Percentiles rank a stretch among this genome's conserved stretches.
Conservation (phyloP, 352 stramenopile genomes). For the Globisporangium barbulae region DNA sequence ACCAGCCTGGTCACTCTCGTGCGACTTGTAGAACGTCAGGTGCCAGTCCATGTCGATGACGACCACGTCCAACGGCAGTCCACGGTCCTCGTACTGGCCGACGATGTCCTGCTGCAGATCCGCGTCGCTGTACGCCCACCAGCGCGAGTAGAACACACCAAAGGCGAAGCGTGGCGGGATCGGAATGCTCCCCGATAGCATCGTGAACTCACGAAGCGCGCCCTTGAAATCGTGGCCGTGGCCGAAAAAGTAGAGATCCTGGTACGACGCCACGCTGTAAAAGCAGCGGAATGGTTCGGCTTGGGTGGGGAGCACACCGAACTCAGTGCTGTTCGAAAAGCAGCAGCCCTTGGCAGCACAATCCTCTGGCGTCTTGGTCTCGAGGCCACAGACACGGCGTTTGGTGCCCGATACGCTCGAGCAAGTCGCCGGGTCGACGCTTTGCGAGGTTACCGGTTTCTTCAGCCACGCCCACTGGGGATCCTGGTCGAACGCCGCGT, state of each 20-base stretch:
- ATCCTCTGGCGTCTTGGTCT: conserved; percentile 18
- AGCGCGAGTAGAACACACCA: conserved; percentile 50
- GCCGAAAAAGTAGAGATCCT: conserved; percentile 50
- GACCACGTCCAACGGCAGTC: conserved; percentile 44
- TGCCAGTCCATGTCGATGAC: conserved; percentile 71
- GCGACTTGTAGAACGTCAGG: conserved; percentile 41
- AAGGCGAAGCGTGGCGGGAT: conserved; percentile 32
- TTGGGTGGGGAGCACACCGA: background rate
- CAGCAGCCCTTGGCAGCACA: conserved; percentile 30
- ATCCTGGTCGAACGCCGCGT: conserved; percentile 22
- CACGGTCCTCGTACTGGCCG: conserved; percentile 25
- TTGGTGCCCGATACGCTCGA: conserved; percentile 14
- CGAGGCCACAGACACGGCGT: conserved; percentile 23
- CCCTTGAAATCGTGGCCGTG: conserved; percentile 37
- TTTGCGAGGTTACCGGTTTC: background rate
- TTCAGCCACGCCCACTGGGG: conserved; percentile 27
- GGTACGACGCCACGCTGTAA: conserved; percentile 28
- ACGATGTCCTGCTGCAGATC: conserved; percentile 34
- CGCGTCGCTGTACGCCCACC: conserved; percentile 40
- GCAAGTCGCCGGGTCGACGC: conserved; percentile 8
- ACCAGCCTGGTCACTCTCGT: conserved; percentile 22
- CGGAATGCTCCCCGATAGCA: conserved; percentile 30
- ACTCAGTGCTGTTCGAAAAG: conserved; percentile 14
- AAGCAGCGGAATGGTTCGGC: conserved; percentile 26
- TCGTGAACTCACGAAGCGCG: conserved; percentile 40